Conservation (phyloP, 345 rosid genomes). For the Pelargonium nanum region DNA sequence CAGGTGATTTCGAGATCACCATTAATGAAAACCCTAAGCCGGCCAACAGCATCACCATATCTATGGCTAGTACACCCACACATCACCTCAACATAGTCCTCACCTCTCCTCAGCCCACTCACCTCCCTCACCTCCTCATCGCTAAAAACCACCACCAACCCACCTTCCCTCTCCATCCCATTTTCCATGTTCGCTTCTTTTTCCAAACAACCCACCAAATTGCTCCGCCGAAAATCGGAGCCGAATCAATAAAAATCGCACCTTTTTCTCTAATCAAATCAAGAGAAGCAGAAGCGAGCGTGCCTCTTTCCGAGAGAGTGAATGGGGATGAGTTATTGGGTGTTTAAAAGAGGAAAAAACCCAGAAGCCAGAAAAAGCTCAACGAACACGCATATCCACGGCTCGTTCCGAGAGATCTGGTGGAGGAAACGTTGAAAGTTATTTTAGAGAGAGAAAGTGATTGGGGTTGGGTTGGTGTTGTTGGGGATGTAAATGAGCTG, state of each 20-base stretch:
- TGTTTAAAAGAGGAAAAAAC: constrained; percentile 34
- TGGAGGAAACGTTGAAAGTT: no score
- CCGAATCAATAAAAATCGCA: neutral
- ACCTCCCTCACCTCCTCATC: no score
- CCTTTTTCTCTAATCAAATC: constrained; percentile 6
- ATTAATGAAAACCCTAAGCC: constrained; percentile 90
- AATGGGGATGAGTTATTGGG: constrained; percentile 21
- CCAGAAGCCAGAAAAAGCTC: neutral
- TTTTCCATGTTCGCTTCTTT: no score
- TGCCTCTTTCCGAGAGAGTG: no score
- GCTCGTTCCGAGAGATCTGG: neutral
- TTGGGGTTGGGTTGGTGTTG: no score
- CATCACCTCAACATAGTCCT: constrained; percentile 76
- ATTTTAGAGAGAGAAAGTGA: neutral
- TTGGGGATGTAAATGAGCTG: neutral
- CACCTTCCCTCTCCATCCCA: no score
- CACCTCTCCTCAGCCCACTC: constrained; percentile 26
- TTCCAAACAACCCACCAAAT: no score
- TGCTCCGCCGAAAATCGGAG: no score
- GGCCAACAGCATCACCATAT: constrained; percentile 98
- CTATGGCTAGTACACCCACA: constrained; percentile 98
- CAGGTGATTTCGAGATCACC: constrained; percentile 94
- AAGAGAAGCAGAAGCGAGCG: no score
- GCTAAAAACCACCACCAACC: no score
- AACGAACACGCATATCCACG: constrained; percentile 36